Evolutionary conservation across 768 basidiomycete species (phyloP), one percentile per base, ranked within the genome.

Genomic region (Suillus luteus): DNA sequence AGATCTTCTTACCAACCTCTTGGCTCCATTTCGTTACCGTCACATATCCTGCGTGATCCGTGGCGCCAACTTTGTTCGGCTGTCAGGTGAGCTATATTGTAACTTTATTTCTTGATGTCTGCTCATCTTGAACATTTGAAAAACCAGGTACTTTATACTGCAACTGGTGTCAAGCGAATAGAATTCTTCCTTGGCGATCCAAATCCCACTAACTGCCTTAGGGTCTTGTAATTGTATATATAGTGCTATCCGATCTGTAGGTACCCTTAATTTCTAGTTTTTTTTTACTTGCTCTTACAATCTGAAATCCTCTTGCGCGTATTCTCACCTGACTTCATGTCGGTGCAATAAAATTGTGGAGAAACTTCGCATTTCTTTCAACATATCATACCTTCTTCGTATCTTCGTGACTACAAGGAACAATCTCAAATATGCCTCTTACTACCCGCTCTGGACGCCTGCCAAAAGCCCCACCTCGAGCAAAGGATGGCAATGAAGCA

Each of bases 1-100:
- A 46, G 44, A 46, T 46, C 44, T 46, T 46, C 44, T 46, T 5
- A 46, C 44, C 44, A 46, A 46, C n/a, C n/a, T 46, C 44, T 46
- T 46, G 44, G 44, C 4, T 46, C 44, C 44, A 46, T 46, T 46
- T 46, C n/a, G 0, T 46, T 46, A 0, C 19, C 5, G 1, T 44
- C 46, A 48, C 22, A 24, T 46, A 1, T 24, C 46, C 22, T 48
- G 46, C 0, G 11, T 0, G 5, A 48, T 22, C 46, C 0, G 22
- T 48, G 46, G 46, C 12, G 2, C 46, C 46, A 22, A 48, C 5
- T 48, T 48, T 22, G 1, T 48, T 24, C 1, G 22, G 46, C 46
- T 48, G 46, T 48, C 44, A 46, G 44, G 44, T 4, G 1, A n/a
- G 9, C 2, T 46, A 46, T 46, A 46, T 5, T 46, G 44, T 46